Evolutionary conservation across 2,329 filamentous ascomycete species (phyloP).

Genomic region (Lasiodiplodia theobromae): DNA sequence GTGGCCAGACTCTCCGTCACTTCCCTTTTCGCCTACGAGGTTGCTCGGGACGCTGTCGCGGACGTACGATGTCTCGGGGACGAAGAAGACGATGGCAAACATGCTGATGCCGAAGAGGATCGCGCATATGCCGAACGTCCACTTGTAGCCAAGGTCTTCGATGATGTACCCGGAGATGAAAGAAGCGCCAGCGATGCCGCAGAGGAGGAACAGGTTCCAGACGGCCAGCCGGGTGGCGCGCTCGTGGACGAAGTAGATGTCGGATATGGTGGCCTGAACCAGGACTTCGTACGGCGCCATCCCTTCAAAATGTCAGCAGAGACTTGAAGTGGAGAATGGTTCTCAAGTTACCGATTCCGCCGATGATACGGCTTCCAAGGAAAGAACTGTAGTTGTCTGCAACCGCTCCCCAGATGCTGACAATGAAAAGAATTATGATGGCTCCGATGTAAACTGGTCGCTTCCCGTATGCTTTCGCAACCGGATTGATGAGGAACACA

Average conservation of each 20-base stretch:
- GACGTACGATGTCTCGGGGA: conserved; percentile 41
- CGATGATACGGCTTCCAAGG: conserved; percentile 55
- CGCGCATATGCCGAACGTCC: conserved; percentile 51
- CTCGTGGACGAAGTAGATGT: conserved; percentile 56
- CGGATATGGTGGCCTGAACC: conserved; percentile 59
- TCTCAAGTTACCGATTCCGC: conserved; percentile 46
- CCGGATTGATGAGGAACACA: conserved; percentile 59
- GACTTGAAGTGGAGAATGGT: background rate
- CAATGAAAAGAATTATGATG: conserved; percentile 56
- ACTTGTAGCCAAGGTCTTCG: conserved; percentile 49
- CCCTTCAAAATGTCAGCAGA: conserved; percentile 32
- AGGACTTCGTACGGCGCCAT: conserved; percentile 62
- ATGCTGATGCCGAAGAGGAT: conserved; percentile 47
- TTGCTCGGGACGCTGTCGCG: conserved; percentile 23
- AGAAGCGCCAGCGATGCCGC: conserved; percentile 48
- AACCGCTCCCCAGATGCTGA: conserved; percentile 57
- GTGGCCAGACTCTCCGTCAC: conserved; percentile 34
- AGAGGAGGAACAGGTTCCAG: conserved; percentile 51
- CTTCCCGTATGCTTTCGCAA: conserved; percentile 60
- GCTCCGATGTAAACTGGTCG: conserved; percentile 59
- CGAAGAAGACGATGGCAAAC: conserved; percentile 40
- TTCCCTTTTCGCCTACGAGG: conserved; percentile 32
- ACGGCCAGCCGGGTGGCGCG: conserved; percentile 49
- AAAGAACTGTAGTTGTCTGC: conserved; percentile 55
- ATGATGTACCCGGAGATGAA: conserved; percentile 52